These are phyloP conservation scores for Linnemannia zychae DNA, from an alignment of 192 early-diverging fungal genomes.

Conservation along the genomic window DNA sequence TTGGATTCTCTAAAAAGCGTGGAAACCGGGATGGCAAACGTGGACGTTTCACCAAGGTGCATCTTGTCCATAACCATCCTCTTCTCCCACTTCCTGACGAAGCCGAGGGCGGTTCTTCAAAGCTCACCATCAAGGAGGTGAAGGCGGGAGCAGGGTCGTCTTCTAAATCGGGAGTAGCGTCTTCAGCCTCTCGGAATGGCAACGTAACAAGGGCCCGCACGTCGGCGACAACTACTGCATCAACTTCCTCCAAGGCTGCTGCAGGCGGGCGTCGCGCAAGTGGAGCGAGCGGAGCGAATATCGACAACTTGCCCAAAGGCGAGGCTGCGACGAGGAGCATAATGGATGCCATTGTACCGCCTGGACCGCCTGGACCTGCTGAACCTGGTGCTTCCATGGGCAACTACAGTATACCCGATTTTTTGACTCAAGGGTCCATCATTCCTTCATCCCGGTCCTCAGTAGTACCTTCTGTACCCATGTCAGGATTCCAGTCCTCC, in stretches of 20 bases:
- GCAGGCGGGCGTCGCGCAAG: not conserved
- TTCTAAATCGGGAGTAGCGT: not conserved
- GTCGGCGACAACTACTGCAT: not conserved
- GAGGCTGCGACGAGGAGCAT: not conserved
- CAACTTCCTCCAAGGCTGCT: conserved; percentile 8
- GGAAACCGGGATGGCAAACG: conserved; percentile 54
- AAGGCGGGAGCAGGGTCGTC: not conserved
- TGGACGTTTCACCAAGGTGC: conserved; percentile 47
- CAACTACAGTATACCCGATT: conserved; percentile 10
- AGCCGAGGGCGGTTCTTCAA: conserved; percentile 5
- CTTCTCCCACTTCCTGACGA: conserved; percentile 29
- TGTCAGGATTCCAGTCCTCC: conserved; percentile 19
- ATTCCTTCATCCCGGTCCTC: conserved; percentile 1
- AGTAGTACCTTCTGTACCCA: not conserved
- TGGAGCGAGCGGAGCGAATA: not conserved
- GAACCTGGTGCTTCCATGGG: not conserved
- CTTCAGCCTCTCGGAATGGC: conserved; percentile 5
- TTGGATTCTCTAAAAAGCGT: conserved; percentile 54
- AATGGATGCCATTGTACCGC: not conserved
- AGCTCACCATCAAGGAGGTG: conserved; percentile 4
- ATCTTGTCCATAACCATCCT: conserved; percentile 44
- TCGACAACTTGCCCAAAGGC: not conserved
- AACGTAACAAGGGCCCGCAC: conserved; percentile 8
- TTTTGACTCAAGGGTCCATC: conserved; percentile 21
- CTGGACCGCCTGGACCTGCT: not conserved